Base-by-base conservation (phyloP, 139 green algal genomes). In the Gonium pectorale region DNA sequence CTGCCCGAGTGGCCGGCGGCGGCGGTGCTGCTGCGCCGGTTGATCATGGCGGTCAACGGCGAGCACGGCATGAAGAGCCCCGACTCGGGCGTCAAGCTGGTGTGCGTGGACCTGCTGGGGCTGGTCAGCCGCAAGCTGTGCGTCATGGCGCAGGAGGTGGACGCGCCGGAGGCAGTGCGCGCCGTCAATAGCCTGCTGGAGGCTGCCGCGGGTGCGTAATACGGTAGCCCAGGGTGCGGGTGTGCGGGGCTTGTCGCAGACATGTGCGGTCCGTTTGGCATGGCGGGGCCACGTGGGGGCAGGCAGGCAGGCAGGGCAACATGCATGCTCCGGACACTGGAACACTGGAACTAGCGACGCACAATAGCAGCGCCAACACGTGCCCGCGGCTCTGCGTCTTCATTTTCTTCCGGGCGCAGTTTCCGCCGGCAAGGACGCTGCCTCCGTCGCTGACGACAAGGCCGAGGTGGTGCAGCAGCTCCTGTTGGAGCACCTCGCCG, bases 1-100 rank as follows among this genome's bases (percentile, higher is more conserved):
- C 59, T 91, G 70, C 91, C 94, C 37, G 90, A 94, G 44, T 98
- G 95, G 95, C 95, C 95, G 2, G 92, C 86, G 3, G 94, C 95
- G 11, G 33, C 31, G 26, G 81, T 93, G 33, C 68, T 97, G 70
- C 87, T 98, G 86, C 86, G 93, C 26, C 90, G 93, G 38, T 86
- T 95, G 15, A 78, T 90, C 0, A 60, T 86, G 35, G 77, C 80
- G 41, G 54, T 96, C 44, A 88, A 89, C 19, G 79, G 87, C 27
- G 67, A 79, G 21, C 74, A 67, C 35, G 91, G 75, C 24, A 4
- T 87, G 60, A 33, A 80, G 40, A 77, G 92, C 68, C 17, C 78
- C 0, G 94, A 97, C 56, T 43, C 73, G 2, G 74, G 78, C 41
- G 91, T 96, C 35, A 87, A 89, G 17, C 82, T 92, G 68, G 78